Evolutionary conservation across 2,329 filamentous ascomycete genomes (phyloP).

Genomic region (Mariannaea elegans): DNA sequence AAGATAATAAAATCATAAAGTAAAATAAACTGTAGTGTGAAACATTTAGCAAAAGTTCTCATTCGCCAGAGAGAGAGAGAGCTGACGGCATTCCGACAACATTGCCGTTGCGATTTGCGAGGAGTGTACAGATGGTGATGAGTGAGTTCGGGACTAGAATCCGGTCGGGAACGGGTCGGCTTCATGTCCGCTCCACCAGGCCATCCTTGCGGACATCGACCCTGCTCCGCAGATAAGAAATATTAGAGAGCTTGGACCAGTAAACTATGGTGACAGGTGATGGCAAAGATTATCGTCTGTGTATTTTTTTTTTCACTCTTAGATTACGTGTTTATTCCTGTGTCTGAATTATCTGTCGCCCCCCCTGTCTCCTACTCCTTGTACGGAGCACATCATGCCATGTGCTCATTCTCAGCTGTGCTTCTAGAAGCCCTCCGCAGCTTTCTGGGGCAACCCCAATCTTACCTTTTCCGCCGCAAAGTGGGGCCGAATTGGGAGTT

Average conservation of each 20-base stretch:
- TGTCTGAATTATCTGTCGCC: background rate
- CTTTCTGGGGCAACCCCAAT: conserved; percentile 13
- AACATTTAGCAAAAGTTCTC: background rate
- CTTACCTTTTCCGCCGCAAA: conserved; percentile 12
- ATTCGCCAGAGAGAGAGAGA: background rate
- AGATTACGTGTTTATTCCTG: conserved; percentile 16
- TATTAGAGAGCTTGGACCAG: no score
- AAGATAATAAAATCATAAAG: no score
- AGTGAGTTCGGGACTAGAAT: no score
- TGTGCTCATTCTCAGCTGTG: background rate
- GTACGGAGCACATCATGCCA: conserved; percentile 7
- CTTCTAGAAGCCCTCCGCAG: conserved; percentile 23
- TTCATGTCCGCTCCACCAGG: no score
- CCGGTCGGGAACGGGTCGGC: no score
- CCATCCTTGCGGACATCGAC: no score
- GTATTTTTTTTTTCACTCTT: background rate
- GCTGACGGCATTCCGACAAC: background rate
- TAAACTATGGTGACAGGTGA: no score
- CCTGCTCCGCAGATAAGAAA: no score
- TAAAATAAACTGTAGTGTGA: no score
- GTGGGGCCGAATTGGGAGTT: conserved; percentile 19
- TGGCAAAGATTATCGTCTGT: no score
- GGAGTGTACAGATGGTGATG: no score
- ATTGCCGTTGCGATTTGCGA: no score
- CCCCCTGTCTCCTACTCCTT: background rate